Base-by-base conservation (phyloP, 2,329 filamentous ascomycete species). In the Zasmidium citrigriseum region DNA sequence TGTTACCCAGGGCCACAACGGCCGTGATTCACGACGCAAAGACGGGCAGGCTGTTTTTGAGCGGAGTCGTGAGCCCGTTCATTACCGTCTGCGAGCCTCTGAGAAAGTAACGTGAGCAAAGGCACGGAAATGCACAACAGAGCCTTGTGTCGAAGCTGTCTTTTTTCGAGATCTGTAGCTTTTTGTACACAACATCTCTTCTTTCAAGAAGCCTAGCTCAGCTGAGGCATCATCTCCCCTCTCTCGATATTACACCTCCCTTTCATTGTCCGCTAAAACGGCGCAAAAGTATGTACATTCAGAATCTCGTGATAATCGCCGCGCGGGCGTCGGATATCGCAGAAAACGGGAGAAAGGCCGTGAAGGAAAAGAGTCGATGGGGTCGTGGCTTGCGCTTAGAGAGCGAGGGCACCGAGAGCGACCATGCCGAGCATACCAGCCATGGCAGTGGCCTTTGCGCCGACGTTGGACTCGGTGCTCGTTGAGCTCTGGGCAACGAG, bases 381-480 rank as follows among this genome's bases (percentile, higher is more conserved):
- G 34, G 18, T 9, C 34, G 5, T n/a, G 18, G 7, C 14, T n/a
- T n/a, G n/a, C 7, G 34, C 34, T 41, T 63, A 69, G 21, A 69
- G 55, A 21, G 65, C 67, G 14, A 69, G 53, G 11, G 67, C 67
- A 46, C 66, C 67, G n/a, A 69, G 62, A 25, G 66, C 67, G 24
- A 69, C 58, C 25, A 63, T 58, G 45, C 67, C 67, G 44, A 69
- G 56, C 50, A 69, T 55, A 22, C 66, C 67, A 27, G 55, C 66
- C 58, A 64, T 61, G 20, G 61, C 60, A 49, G 67, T 65, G 4
- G 64, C 63, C 49, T 65, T 65, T 51, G 67, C 67, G 49, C 52
- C 63, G 29, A 49, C 61, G n/a, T 44, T 56, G 21, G 52, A 29
- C n/a, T 50, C 24, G 18, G 48, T 57, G 21, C 46, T 51, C 21